These are phyloP conservation scores for Suillus paluster DNA, from an alignment of 768 basidiomycete species.

Conservation along the genomic window DNA sequence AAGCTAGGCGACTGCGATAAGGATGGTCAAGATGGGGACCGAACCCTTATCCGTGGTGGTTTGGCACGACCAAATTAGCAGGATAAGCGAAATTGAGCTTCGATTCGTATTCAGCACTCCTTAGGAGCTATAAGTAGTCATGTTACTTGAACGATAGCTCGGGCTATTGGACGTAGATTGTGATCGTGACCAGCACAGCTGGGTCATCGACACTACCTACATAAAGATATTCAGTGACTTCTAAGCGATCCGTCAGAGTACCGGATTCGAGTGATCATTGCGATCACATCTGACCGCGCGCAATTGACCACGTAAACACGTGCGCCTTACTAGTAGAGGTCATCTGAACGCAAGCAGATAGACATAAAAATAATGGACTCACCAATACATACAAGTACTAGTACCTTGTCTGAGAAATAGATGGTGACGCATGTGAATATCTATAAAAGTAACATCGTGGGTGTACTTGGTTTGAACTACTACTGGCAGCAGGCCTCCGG, in stretches of 20 bases:
- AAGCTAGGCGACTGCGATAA: background rate
- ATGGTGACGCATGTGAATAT: background rate
- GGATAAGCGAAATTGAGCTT: background rate
- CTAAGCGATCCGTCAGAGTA: background rate
- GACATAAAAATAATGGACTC: background rate
- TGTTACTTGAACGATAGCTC: background rate
- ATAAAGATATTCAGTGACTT: background rate
- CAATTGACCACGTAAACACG: background rate
- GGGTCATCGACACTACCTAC: background rate
- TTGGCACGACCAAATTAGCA: background rate
- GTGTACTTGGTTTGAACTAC: background rate
- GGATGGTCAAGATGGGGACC: background rate
- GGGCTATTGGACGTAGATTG: background rate
- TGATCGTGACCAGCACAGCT: background rate
- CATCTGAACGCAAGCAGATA: background rate
- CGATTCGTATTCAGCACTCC: background rate
- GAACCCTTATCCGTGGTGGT: background rate
- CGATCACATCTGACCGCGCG: background rate
- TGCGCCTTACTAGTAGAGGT: background rate
- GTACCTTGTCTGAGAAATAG: background rate
- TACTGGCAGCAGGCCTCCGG: background rate
- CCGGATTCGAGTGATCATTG: background rate
- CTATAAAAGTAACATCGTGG: too few species aligned
- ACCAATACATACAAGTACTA: background rate
- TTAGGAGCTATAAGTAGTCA: conserved; percentile 3